Percentiles rank a stretch among this genome's conserved stretches.
Conservation (phyloP, 192 early-diverging fungal species). For the Spinellus fusiger region DNA sequence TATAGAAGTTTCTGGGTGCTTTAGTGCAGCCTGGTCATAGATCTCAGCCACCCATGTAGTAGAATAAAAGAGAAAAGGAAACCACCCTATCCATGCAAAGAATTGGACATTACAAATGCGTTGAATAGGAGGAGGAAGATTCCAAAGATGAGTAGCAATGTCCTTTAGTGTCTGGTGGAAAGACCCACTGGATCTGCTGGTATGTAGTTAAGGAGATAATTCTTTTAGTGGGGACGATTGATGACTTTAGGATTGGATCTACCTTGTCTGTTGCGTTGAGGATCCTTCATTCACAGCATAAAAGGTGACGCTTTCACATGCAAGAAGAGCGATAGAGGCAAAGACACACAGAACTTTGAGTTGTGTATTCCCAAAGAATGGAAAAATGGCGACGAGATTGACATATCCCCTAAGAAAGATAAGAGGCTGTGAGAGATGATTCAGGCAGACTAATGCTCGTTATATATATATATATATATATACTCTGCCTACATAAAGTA, state of each 20-base stretch:
- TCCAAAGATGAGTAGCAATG: constrained; percentile 42
- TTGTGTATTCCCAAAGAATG: constrained; percentile 72
- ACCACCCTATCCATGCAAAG: constrained; percentile 96
- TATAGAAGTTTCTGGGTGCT: not conserved
- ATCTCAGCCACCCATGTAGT: constrained; percentile 54
- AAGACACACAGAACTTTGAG: constrained; percentile 77
- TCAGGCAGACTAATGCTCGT: not conserved
- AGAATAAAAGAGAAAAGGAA: constrained; percentile 91
- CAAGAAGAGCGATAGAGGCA: constrained; percentile 58
- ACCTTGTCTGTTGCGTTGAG: constrained; percentile 13
- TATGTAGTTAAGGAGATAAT: not conserved
- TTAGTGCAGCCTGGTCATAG: constrained; percentile 21
- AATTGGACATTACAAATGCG: constrained; percentile 88
- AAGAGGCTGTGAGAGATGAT: too few species aligned
- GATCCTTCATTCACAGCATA: constrained; percentile 48
- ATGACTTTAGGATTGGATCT: not conserved
- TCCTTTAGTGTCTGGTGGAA: constrained; percentile 9
- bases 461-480: not conserved
- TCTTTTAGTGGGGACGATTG: not conserved
- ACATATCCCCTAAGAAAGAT: constrained; percentile 55
- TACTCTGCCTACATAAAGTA: constrained; percentile 62
- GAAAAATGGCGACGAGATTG: constrained; percentile 63
- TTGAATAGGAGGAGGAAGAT: constrained; percentile 68
- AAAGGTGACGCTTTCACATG: constrained; percentile 67
- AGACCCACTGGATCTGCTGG: not conserved